Percentiles rank a stretch among this genome's conserved stretches.
phyloP scores from a whole-genome alignment of 179 eudicot species.

The Actinidia polygama region DNA sequence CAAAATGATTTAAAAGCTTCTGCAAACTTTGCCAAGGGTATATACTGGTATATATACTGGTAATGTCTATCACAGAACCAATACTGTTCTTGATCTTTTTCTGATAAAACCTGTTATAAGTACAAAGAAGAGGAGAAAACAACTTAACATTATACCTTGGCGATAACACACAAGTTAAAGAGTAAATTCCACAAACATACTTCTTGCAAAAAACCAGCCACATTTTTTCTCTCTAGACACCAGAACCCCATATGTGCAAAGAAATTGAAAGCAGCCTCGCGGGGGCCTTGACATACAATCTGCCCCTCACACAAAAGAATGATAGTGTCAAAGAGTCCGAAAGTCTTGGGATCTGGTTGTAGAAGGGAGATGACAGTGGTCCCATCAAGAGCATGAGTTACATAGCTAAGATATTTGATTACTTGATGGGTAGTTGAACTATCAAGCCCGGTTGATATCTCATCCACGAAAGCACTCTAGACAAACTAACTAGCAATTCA shows the following conservation, averaged over 20 bases:
- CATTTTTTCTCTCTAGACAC: slow-evolving; percentile 85
- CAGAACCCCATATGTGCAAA: slow-evolving; percentile 69
- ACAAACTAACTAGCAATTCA: slow-evolving; percentile 69
- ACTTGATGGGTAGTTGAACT: slow-evolving; percentile 87
- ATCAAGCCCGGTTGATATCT: slow-evolving; percentile 84
- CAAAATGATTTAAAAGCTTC: slow-evolving; percentile 65
- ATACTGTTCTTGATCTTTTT: slow-evolving; percentile 74
- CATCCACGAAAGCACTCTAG: slow-evolving; percentile 80
- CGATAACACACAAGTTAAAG: background rate
- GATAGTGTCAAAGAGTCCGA: slow-evolving; percentile 72
- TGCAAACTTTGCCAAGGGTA: slow-evolving; percentile 65
- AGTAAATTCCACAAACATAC: slow-evolving; percentile 37
- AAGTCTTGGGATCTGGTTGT: slow-evolving; percentile 84
- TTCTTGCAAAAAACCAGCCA: slow-evolving; percentile 83
- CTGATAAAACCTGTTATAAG: slow-evolving; percentile 62
- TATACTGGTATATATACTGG: slow-evolving; percentile 61
- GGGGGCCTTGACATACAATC: slow-evolving; percentile 80
- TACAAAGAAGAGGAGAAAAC: background rate
- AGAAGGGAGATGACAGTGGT: slow-evolving; percentile 70
- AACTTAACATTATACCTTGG: background rate
- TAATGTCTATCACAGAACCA: slow-evolving; percentile 55
- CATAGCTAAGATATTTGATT: slow-evolving; percentile 64
- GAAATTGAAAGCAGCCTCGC: slow-evolving; percentile 63
- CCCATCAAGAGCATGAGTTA: slow-evolving; percentile 61
- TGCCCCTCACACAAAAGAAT: slow-evolving; percentile 77